Base-by-base conservation (phyloP, 305 asterid genomes). In the Fraxinus angustifolia region DNA sequence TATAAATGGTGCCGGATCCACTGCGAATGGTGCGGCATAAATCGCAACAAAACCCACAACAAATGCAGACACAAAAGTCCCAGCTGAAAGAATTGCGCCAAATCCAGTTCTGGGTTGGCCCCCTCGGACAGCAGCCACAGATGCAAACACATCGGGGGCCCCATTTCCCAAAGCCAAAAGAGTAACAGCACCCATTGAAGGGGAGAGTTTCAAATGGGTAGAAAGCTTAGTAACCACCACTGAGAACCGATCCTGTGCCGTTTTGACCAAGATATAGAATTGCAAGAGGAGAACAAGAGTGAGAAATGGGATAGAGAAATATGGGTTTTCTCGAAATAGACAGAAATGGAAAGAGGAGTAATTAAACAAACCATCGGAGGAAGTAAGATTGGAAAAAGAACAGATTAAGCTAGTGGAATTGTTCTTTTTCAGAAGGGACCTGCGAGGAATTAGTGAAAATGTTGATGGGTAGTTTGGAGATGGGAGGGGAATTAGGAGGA, bases 101-200 rank as follows among this genome's bases (percentile, higher is more conserved):
- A 95, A 93, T 14, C 99, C 98, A 14, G 98, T 95, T 26, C 97
- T 84, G 2, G 98, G 87, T 72, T 91, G 97, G 0, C 98, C 98
- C 10, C 94, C 95, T 48, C 93, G 85, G 11, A 95, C 96, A 16
- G 98, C 98, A 19, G 99, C 98, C 77, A 95, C 94, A 8, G 97
- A 93, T 3, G 99, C 97, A 73, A 95, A 95, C 79, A 95, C 99
- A 76, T 95, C 99, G 35, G 97, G 99, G 1, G 99, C 98, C 17
- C 99, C 99, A 83, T 95, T 95, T 5, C 99, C 99, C 11, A 95
- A 87, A 10, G 99, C 98, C 77, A 95, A 80, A 36, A 95, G 96
- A 83, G 99, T 95, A 75, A 95, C 98, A 1, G 99, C 99, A 0
- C 98, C 99, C 99, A 95, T 93, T 0, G 97, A 93, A 73, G 99